phyloP scores from a whole-genome alignment of 441 rosid species.

The Isatis lusitanica region DNA sequence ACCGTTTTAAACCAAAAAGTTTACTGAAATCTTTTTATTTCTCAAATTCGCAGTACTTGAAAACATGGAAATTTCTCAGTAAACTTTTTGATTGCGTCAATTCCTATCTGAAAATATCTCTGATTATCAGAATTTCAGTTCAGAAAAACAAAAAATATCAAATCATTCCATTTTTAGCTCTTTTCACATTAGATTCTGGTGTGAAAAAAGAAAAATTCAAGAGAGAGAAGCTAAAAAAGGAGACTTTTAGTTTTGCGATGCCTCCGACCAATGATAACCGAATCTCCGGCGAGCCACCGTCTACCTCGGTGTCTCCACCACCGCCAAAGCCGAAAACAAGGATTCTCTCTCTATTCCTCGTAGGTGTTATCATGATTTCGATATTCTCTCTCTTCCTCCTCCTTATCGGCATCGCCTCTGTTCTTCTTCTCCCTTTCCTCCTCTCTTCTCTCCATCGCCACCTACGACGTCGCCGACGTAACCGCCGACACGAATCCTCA shows the following conservation, averaged over 20 bases:
- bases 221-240: not conserved
- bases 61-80: not conserved
- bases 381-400: slow-evolving; percentile 60
- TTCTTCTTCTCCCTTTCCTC: slow-evolving; percentile 54
- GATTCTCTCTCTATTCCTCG: slow-evolving; percentile 22
- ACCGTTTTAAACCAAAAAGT: not conserved
- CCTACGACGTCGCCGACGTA: slow-evolving; percentile 41
- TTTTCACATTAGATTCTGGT: not conserved
- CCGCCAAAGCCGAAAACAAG: slow-evolving; percentile 23
- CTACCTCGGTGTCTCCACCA: slow-evolving; percentile 2
- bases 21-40: not conserved
- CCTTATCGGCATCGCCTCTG: slow-evolving; percentile 62
- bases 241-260: slow-evolving; percentile 5
- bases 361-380: slow-evolving; percentile 28
- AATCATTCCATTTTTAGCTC: slow-evolving; percentile 22
- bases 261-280: slow-evolving; percentile 24
- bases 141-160: not conserved
- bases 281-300: slow-evolving; percentile 29
- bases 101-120: not conserved
- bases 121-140: not conserved
- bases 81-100: not conserved
- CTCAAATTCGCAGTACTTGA: not conserved
- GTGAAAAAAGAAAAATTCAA: not conserved
- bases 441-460: slow-evolving; percentile 46
- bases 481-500: slow-evolving; percentile 23